Percentiles rank a stretch among this genome's conserved stretches.
phyloP scores from a whole-genome alignment of 2,329 filamentous ascomycete species.

The Akanthomyces muscarius region DNA sequence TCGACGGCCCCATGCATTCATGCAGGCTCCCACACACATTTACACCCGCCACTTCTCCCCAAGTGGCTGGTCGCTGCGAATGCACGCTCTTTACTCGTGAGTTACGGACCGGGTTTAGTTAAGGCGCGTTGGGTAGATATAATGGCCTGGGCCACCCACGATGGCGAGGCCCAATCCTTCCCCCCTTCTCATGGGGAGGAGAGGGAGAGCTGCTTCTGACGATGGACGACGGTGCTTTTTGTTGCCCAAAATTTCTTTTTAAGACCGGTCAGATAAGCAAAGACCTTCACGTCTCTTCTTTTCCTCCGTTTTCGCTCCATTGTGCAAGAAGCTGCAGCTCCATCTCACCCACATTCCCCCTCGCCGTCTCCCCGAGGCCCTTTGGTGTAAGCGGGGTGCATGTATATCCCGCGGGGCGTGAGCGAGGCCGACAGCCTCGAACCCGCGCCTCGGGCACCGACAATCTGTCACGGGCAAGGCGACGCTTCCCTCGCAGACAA shows the following conservation, averaged over 20 bases:
- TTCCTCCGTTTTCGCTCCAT: neutral
- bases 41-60: neutral
- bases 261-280: neutral
- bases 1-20: neutral
- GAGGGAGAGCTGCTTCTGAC: neutral
- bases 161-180: slow-evolving; percentile 2
- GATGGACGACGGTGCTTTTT: neutral
- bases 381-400: slow-evolving; percentile 4
- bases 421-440: slow-evolving; percentile 2
- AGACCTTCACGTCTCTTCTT: neutral
- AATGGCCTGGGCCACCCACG: neutral
- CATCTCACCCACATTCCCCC: neutral
- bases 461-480: neutral
- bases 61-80: neutral
- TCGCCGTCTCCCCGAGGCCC: neutral
- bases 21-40: neutral
- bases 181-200: neutral
- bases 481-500: neutral
- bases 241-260: neutral
- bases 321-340: neutral
- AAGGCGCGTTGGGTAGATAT: slow-evolving; percentile 12
- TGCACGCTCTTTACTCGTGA: slow-evolving; percentile 10
- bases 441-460: neutral
- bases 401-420: slow-evolving; percentile 13
- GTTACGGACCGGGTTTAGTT: neutral